Percentiles rank a stretch among this genome's conserved stretches.
These are phyloP conservation scores for Aspergillus ibericus DNA, from an alignment of 2,329 filamentous ascomycete species.

Conservation along the genomic window DNA sequence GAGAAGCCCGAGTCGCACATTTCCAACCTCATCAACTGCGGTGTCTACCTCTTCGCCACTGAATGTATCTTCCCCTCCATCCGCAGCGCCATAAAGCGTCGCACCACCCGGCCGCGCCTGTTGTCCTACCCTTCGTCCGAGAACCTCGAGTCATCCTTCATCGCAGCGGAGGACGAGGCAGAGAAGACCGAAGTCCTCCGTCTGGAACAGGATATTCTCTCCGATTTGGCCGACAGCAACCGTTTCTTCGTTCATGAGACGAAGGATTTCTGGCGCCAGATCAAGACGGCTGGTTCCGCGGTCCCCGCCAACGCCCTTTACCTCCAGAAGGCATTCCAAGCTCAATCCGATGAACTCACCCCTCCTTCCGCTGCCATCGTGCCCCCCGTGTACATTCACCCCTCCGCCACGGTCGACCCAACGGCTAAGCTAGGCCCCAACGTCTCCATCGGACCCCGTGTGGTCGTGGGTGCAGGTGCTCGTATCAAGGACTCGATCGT, in stretches of 20 bases:
- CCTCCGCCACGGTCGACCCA: slow-evolving; percentile 83
- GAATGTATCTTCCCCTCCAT: slow-evolving; percentile 97
- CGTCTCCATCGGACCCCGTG: slow-evolving; percentile 92
- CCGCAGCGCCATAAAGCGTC: slow-evolving; percentile 89
- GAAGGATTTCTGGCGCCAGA: slow-evolving; percentile 99
- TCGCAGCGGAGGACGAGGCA: slow-evolving; percentile 69
- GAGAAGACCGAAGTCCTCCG: slow-evolving; percentile 84
- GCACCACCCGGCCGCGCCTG: slow-evolving; percentile 84
- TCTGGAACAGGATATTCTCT: slow-evolving; percentile 93
- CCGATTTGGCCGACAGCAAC: slow-evolving; percentile 93
- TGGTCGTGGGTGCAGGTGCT: slow-evolving; percentile 76
- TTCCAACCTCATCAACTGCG: slow-evolving; percentile 98
- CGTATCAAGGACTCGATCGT: slow-evolving; percentile 96
- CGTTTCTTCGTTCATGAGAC: slow-evolving; percentile 98
- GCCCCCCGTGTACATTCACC: slow-evolving; percentile 92
- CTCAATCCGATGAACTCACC: slow-evolving; percentile 76
- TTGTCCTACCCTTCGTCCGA: slow-evolving; percentile 95
- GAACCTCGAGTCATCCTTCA: slow-evolving; percentile 73
- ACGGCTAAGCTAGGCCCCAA: slow-evolving; percentile 96
- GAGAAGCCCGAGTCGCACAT: slow-evolving; percentile 98
- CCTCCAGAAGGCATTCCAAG: slow-evolving; percentile 89
- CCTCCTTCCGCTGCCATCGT: slow-evolving; percentile 83
- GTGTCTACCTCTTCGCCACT: slow-evolving; percentile 94
- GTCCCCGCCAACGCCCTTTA: slow-evolving; percentile 97
- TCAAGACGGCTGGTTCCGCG: slow-evolving; percentile 97